Percentiles rank a stretch among this genome's conserved stretches.
Evolutionary conservation across 768 basidiomycete species (phyloP).

Genomic region (Tylopilus plumbeoviolaceoides): DNA sequence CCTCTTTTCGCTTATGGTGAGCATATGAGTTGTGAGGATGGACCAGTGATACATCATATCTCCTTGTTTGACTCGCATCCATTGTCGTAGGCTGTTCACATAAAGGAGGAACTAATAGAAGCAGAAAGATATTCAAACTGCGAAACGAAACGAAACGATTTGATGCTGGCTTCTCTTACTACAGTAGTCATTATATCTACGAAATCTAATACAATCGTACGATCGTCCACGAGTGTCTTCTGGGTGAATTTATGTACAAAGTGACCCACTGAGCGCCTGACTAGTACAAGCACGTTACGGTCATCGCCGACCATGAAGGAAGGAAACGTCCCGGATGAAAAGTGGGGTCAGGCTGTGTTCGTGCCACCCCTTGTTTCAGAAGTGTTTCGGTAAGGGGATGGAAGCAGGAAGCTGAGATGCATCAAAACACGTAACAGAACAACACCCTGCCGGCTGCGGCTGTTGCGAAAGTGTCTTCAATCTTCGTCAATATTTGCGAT

Average conservation of each 20-base stretch:
- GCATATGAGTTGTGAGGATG: slow-evolving; percentile 7
- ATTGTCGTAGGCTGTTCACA: neutral
- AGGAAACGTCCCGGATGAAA: slow-evolving; percentile 1
- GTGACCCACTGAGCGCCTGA: too few relatives aligned
- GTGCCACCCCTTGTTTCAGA: slow-evolving; percentile 3
- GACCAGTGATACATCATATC: slow-evolving; percentile 4
- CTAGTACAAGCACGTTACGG: neutral
- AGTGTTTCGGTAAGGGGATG: neutral
- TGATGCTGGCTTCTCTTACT: neutral
- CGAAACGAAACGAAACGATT: neutral
- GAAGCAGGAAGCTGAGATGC: too few relatives aligned
- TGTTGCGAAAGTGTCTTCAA: neutral
- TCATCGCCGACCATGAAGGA: neutral
- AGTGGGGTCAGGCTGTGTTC: neutral
- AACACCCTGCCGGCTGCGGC: neutral
- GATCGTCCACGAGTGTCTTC: neutral
- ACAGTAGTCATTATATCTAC: slow-evolving; percentile 3
- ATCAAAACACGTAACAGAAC: neutral
- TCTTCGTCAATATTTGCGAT: slow-evolving; percentile 15
- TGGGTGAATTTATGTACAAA: neutral
- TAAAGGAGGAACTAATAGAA: neutral
- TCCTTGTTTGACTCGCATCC: neutral
- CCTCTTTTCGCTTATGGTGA: neutral
- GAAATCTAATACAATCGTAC: neutral
- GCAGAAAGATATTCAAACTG: neutral